Conservation (phyloP, 2,329 filamentous ascomycete species). For the Aspergillus piperis region DNA sequence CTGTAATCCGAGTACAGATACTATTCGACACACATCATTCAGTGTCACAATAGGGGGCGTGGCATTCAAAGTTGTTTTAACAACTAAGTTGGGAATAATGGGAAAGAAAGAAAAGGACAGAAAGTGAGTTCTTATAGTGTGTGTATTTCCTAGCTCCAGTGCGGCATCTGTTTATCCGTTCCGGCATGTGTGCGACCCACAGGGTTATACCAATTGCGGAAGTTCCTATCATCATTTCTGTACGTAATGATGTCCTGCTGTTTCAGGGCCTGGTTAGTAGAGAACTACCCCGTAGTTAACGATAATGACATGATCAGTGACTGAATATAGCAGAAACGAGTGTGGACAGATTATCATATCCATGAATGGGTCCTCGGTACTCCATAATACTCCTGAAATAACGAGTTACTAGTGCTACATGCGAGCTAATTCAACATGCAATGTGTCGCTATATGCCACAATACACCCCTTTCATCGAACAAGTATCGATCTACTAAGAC, state of each 20-base stretch:
- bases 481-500: not conserved
- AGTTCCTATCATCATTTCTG: too few species aligned
- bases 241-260: too few species aligned
- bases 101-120: not conserved
- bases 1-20: not conserved
- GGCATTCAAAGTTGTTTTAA: not conserved
- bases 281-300: too few species aligned
- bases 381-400: too few species aligned
- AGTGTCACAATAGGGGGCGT: slow-evolving; percentile 1
- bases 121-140: slow-evolving; percentile 13
- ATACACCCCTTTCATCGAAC: not conserved
- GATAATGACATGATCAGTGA: too few species aligned
- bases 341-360: too few species aligned
- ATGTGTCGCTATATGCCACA: not conserved
- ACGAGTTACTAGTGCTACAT: too few species aligned
- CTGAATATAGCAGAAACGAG: too few species aligned
- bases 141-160: slow-evolving; percentile 17
- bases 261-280: too few species aligned
- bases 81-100: not conserved
- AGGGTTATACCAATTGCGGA: not conserved
- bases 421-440: too few species aligned
- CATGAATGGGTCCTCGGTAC: too few species aligned
- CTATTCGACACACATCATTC: slow-evolving; percentile 13
- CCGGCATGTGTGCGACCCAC: slow-evolving; percentile 11
- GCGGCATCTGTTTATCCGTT: slow-evolving; percentile 18